Percentiles rank a stretch among this genome's conserved stretches.
These are phyloP conservation scores for Gypsophila paniculata DNA, from an alignment of 179 eudicot genomes.

Conservation along the genomic window DNA sequence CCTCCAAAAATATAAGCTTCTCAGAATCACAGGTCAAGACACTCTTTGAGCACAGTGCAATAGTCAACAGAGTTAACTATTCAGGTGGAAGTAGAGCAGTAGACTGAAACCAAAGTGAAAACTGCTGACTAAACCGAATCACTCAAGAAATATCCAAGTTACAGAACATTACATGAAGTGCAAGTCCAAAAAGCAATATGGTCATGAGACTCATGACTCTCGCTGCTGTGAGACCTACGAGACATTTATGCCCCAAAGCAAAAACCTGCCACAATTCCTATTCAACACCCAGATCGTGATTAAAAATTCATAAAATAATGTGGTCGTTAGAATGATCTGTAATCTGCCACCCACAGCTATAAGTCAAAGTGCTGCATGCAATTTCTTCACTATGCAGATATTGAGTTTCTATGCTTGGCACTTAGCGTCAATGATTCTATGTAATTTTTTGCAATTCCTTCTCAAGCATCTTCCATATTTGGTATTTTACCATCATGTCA, in stretches of 20 bases:
- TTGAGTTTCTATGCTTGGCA: too few relatives aligned
- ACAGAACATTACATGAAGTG: not conserved
- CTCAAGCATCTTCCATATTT: too few relatives aligned
- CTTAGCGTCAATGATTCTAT: too few relatives aligned
- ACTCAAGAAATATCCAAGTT: not conserved
- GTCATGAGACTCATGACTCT: not conserved
- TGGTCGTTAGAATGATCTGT: not conserved
- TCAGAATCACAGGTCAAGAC: not conserved
- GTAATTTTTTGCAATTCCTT: too few relatives aligned
- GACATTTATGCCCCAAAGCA: not conserved
- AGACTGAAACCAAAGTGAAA: conserved; percentile 1
- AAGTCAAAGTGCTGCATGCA: not conserved
- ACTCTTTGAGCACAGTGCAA: conserved; percentile 6
- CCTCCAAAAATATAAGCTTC: not conserved
- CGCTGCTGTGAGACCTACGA: not conserved
- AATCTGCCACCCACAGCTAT: not conserved
- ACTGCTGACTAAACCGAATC: not conserved
- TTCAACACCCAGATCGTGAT: not conserved
- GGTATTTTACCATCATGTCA: too few relatives aligned
- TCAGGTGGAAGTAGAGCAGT: not conserved
- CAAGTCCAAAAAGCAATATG: not conserved
- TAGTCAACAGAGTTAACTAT: not conserved
- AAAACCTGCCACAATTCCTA: not conserved
- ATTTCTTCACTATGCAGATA: too few relatives aligned
- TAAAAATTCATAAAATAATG: not conserved